These are phyloP conservation scores for Hymenoscyphus linearis DNA, from an alignment of 2,329 filamentous ascomycete species.

Conservation along the genomic window DNA sequence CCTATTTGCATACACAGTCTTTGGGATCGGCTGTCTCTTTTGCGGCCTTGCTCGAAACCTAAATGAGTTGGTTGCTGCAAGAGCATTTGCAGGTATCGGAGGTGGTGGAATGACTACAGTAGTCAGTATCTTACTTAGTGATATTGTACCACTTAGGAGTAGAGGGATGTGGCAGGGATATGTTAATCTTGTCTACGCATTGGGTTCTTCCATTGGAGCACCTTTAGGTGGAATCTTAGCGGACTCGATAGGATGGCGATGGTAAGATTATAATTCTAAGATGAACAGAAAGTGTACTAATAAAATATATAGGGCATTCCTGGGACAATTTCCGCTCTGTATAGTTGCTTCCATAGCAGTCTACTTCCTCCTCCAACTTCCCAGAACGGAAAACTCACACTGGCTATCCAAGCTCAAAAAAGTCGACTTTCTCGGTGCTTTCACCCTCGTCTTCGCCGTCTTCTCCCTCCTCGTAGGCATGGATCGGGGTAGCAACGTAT, in stretches of 20 bases:
- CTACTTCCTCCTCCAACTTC: conserved; percentile 56
- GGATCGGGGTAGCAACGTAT: conserved; percentile 67
- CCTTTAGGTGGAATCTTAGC: conserved; percentile 67
- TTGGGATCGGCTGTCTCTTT: conserved; percentile 57
- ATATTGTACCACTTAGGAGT: conserved; percentile 64
- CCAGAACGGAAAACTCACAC: conserved; percentile 50
- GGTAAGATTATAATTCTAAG: conserved; percentile 39
- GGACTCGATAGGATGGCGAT: conserved; percentile 70
- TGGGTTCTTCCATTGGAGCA: conserved; percentile 63
- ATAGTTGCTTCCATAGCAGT: conserved; percentile 60
- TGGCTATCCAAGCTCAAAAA: conserved; percentile 61
- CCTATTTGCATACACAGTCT: conserved; percentile 58
- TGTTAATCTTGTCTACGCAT: conserved; percentile 66
- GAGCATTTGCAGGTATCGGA: conserved; percentile 51
- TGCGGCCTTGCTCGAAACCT: conserved; percentile 62
- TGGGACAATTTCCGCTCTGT: conserved; percentile 65
- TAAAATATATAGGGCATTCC: conserved; percentile 52
- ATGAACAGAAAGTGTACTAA: background rate
- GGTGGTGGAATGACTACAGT: conserved; percentile 69
- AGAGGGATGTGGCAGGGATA: conserved; percentile 69
- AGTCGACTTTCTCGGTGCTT: conserved; percentile 69
- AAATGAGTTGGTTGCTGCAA: conserved; percentile 58
- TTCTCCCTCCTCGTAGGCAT: conserved; percentile 46
- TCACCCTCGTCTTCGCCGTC: conserved; percentile 56
- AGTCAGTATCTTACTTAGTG: conserved; percentile 63